phyloP scores from a whole-genome alignment of 768 basidiomycete species.

The Kwoniella botswanensis region DNA sequence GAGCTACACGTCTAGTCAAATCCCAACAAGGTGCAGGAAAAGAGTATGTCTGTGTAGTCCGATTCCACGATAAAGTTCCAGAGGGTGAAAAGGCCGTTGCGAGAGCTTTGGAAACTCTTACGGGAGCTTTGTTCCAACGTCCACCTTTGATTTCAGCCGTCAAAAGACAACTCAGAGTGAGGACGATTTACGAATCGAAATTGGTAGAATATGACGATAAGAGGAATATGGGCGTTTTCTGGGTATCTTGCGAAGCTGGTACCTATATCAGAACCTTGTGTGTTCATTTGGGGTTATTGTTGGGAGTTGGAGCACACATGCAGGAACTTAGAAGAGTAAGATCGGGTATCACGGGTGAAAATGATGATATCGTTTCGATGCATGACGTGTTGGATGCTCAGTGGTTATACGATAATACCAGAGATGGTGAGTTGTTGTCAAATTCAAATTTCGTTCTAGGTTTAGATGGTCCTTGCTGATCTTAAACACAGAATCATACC shows the following conservation, averaged over 20 bases:
- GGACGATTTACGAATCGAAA: slow-evolving; percentile 95
- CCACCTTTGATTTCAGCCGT: slow-evolving; percentile 99
- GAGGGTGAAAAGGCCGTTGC: slow-evolving; percentile 79
- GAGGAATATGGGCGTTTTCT: slow-evolving; percentile 93
- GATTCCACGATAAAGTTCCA: slow-evolving; percentile 81
- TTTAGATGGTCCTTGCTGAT: neutral
- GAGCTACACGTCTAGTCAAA: slow-evolving; percentile 95
- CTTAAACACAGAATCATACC: slow-evolving; percentile 77
- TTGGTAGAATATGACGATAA: slow-evolving; percentile 97
- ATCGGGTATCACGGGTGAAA: slow-evolving; percentile 95
- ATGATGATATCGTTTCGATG: slow-evolving; percentile 98
- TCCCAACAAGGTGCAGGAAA: slow-evolving; percentile 99
- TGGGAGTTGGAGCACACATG: slow-evolving; percentile 99
- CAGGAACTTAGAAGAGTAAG: slow-evolving; percentile 94
- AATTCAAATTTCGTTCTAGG: no score
- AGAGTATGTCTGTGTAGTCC: slow-evolving; percentile 96
- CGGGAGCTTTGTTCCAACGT: slow-evolving; percentile 97
- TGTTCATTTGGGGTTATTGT: slow-evolving; percentile 89
- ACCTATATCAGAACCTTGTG: slow-evolving; percentile 84
- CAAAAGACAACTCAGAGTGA: slow-evolving; percentile 94
- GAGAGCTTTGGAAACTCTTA: slow-evolving; percentile 92
- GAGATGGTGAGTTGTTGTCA: slow-evolving; percentile 71
- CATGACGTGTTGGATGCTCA: slow-evolving; percentile 99
- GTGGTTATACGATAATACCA: slow-evolving; percentile 96
- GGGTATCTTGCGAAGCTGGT: slow-evolving; percentile 98